Evolutionary conservation across 805 yeast species (phyloP).

Genomic region (Metschnikowia arizonensis): DNA sequence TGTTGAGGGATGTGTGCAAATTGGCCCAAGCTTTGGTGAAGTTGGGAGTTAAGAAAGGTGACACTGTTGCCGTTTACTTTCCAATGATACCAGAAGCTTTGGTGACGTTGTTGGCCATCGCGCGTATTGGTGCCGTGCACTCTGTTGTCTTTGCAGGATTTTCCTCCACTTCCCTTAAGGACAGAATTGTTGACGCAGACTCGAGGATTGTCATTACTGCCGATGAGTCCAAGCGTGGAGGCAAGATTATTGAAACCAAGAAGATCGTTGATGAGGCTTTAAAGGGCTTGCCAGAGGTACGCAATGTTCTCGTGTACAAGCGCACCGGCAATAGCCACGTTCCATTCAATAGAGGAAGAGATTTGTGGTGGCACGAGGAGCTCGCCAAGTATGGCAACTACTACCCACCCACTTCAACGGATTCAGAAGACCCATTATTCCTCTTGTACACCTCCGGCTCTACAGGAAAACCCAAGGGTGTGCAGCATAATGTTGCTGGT

Average conservation of each 20-base stretch:
- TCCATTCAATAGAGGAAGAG: slow-evolving; percentile 75
- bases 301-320: slow-evolving; percentile 80
- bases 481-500: slow-evolving; percentile 93
- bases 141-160: slow-evolving; percentile 97
- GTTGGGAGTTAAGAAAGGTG: slow-evolving; percentile 92
- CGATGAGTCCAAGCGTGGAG: slow-evolving; percentile 95
- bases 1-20: slow-evolving; percentile 77
- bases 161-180: slow-evolving; percentile 86
- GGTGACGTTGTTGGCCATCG: slow-evolving; percentile 89
- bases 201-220: slow-evolving; percentile 86
- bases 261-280: slow-evolving; percentile 94
- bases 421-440: slow-evolving; percentile 92
- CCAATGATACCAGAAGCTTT: slow-evolving; percentile 98
- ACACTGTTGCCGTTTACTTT: slow-evolving; percentile 90
- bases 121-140: slow-evolving; percentile 92
- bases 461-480: slow-evolving; percentile 98
- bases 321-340: slow-evolving; percentile 78
- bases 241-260: slow-evolving; percentile 87
- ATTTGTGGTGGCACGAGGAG: slow-evolving; percentile 95
- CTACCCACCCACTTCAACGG: slow-evolving; percentile 81
- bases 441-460: slow-evolving; percentile 96
- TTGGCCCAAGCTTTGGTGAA: slow-evolving; percentile 78
- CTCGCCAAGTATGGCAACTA: slow-evolving; percentile 75
- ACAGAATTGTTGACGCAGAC: slow-evolving; percentile 84
- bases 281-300: slow-evolving; percentile 65